Evolutionary conservation across 768 basidiomycete genomes (phyloP).

Genomic region (Cyclocybe cylindracea): DNA sequence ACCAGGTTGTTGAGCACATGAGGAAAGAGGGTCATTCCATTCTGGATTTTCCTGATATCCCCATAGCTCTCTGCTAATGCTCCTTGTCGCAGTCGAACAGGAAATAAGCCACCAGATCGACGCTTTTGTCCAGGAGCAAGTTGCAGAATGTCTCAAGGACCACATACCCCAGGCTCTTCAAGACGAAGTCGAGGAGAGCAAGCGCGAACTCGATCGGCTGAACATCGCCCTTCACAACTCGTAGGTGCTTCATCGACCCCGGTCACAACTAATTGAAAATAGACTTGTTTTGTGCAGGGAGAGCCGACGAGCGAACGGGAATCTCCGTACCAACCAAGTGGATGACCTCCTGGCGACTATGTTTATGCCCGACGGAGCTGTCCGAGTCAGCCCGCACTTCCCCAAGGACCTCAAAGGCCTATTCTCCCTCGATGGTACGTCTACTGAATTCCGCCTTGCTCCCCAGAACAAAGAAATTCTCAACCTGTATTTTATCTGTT

Average conservation of each 20-base stretch:
- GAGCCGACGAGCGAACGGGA: conserved; percentile 54
- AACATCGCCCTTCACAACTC: conserved; percentile 55
- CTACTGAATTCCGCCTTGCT: neutral
- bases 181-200: conserved; percentile 45
- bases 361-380: conserved; percentile 44
- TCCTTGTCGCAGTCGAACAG: conserved; percentile 39
- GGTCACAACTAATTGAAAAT: neutral
- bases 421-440: conserved; percentile 53
- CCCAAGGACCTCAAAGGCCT: conserved; percentile 53
- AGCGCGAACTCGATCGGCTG: conserved; percentile 45
- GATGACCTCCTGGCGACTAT: conserved; percentile 47
- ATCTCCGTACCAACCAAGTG: conserved; percentile 40
- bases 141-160: conserved; percentile 44
- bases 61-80: conserved; percentile 1
- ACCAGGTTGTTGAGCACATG: conserved; percentile 45
- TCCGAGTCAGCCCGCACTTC: conserved; percentile 48
- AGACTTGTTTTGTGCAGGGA: conserved; percentile 38
- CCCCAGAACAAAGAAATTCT: neutral
- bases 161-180: conserved; percentile 52
- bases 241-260: conserved; percentile 35
- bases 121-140: conserved; percentile 49
- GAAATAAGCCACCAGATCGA: conserved; percentile 51
- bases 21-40: conserved; percentile 41
- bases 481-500: no score
- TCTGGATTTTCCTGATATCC: neutral